A percentile compares a stretch with the other conserved stretches of the same genome.
Conservation (phyloP, 768 basidiomycete species). For the Suillus discolor region DNA sequence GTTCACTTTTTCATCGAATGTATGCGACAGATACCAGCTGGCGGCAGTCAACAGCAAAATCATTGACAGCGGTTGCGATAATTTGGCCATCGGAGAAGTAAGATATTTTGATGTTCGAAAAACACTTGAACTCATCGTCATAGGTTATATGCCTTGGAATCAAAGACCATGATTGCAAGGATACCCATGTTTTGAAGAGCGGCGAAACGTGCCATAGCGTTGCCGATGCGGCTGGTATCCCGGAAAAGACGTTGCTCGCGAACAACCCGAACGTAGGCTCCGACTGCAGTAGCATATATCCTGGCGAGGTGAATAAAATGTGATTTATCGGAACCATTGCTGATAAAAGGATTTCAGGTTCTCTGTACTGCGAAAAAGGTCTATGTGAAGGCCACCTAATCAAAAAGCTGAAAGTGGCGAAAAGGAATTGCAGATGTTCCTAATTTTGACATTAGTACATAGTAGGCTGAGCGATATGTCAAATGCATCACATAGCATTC, state of each 20-base stretch:
- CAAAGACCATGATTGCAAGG: slow-evolving; percentile 55
- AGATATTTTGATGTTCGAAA: slow-evolving; percentile 1
- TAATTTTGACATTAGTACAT: no score
- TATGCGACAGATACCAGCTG: slow-evolving; percentile 62
- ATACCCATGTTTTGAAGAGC: slow-evolving; percentile 45
- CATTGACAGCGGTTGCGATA: slow-evolving; percentile 56
- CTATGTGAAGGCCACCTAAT: slow-evolving; percentile 16
- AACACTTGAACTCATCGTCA: slow-evolving; percentile 1
- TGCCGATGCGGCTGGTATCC: slow-evolving; percentile 41
- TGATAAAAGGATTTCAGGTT: slow-evolving; percentile 18
- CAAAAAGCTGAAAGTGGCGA: slow-evolving; percentile 8
- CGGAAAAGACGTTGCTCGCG: slow-evolving; percentile 42
- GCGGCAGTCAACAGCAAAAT: slow-evolving; percentile 47
- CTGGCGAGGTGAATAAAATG: slow-evolving; percentile 50
- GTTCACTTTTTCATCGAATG: neutral
- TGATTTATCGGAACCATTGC: neutral
- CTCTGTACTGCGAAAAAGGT: slow-evolving; percentile 27
- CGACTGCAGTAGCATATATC: slow-evolving; percentile 56
- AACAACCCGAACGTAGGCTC: slow-evolving; percentile 70
- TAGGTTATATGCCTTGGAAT: slow-evolving; percentile 62
- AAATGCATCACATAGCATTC: no score
- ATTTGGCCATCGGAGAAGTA: slow-evolving; percentile 55
- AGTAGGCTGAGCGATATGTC: no score
- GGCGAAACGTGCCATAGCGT: slow-evolving; percentile 58
- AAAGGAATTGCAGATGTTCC: slow-evolving; percentile 16